A percentile compares a stretch with the other conserved stretches of the same genome.
Evolutionary conservation across 371 early-diverging fungal species (phyloP).

Genomic region (Basidiobolus meristosporus): DNA sequence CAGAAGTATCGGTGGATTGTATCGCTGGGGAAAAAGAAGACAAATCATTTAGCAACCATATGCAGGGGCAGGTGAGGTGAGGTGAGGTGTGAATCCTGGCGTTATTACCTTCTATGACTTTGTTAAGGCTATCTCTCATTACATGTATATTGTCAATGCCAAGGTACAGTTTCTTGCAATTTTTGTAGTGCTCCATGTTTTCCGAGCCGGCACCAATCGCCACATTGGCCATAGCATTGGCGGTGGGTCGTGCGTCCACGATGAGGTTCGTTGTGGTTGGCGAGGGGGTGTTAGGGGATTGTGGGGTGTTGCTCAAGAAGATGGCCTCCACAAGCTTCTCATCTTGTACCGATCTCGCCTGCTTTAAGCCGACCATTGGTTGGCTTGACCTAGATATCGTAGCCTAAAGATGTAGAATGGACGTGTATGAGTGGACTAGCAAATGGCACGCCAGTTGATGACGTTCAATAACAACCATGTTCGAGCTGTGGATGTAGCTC

Average conservation of each 20-base stretch:
- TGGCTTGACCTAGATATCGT: slow-evolving; percentile 87
- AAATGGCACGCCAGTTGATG: no score
- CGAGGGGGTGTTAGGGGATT: slow-evolving; percentile 15
- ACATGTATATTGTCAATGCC: slow-evolving; percentile 97
- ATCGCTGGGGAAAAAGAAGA: no score
- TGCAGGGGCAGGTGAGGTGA: background rate
- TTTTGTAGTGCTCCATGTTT: slow-evolving; percentile 77
- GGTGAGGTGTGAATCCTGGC: background rate
- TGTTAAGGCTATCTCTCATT: slow-evolving; percentile 73
- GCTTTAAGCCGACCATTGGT: slow-evolving; percentile 85
- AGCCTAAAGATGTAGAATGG: slow-evolving; percentile 19
- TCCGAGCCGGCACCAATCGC: slow-evolving; percentile 92
- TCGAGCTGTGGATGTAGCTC: slow-evolving; percentile 66
- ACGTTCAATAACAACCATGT: slow-evolving; percentile 22
- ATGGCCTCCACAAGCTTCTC: slow-evolving; percentile 88
- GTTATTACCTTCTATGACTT: slow-evolving; percentile 56
- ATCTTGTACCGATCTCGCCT: slow-evolving; percentile 87
- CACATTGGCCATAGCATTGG: slow-evolving; percentile 83
- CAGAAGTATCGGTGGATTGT: slow-evolving; percentile 23
- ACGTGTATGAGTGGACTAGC: background rate
- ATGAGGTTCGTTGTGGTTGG: slow-evolving; percentile 52
- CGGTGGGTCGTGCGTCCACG: slow-evolving; percentile 85
- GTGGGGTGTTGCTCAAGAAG: slow-evolving; percentile 33
- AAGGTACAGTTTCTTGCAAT: slow-evolving; percentile 65
- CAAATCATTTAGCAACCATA: no score